Evolutionary conservation across 108 stramenopile species (phyloP), one percentile per base, ranked within the genome.

Genomic region (Aureococcus anophagefferens): DNA sequence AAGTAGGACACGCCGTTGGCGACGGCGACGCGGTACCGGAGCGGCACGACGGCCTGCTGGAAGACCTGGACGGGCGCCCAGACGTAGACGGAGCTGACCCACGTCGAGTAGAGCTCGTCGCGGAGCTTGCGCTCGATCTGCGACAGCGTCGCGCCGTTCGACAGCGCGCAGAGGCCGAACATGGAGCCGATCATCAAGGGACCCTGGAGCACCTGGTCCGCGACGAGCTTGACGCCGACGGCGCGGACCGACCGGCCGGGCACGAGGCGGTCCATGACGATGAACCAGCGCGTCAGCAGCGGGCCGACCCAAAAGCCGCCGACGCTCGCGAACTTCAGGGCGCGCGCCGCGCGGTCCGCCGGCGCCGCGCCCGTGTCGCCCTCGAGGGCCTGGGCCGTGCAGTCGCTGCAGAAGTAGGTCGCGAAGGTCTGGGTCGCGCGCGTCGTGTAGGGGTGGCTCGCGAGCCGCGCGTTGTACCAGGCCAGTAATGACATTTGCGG

Each of bases 121-220:
- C 29, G 15, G 32, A 64, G 64, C 51, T 59, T 59, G 21, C 13
- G 4, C 21, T 59, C 0, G 51, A 59, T 59, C 21, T 3, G 7
- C 21, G 4, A 3, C 21, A 25, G 21, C 7, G 21, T 4, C 21
- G 51, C 51, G 51, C 51, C 51, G 51, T 59, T 59, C 51, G 25
- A 1, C 21, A 11, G 7, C 64, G 64, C 64, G 14, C 18, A 33
- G 14, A 64, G 9, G 32, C 11, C 13, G 64, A 33, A 64, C 64
- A 64, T 64, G 32, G 64, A 31, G 15, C 32, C 64, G 33, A 64
- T 64, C 64, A 64, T 64, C 15, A 64, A 32, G 33, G 64, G 64
- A 0, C 64, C 64, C 16, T 64, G 64, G 33, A 64, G 7, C 51
- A 32, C 30, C 64, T 64, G 64, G 33, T 64, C 64, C 15, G 29